Base-by-base conservation (phyloP, 257 asterid species). In the Solanum acaule region DNA sequence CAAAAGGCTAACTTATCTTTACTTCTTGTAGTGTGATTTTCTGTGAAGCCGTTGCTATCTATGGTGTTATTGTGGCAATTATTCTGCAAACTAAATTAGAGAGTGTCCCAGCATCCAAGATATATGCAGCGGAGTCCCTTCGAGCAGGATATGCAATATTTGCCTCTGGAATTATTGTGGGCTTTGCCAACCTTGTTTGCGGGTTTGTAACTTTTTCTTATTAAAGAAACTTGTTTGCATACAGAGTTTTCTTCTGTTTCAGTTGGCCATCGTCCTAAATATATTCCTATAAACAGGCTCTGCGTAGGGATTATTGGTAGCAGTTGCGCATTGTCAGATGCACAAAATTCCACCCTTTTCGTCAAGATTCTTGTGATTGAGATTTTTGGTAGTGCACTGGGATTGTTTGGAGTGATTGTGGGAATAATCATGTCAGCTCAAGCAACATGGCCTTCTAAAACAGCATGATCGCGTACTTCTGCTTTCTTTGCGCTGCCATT, bases 351-450 rank as follows among this genome's bases (percentile, higher is more conserved):
- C 20, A 59, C 96, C 7, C 99, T 97, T 35, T 97, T 97, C 86
- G 99, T 95, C 34, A 97, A 97, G 96, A 97, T 97, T 91, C 96
- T 97, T 65, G 99, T 97, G 78, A 97, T 97, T 68, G 99, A 97
- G 96, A 97, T 97, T 82, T 97, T 97, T 49, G 99, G 99, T 84
- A 97, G 99, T 90, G 99, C 99, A 70, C 94, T 97, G 49, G 99
- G 99, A 46, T 93, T 96, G 82, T 97, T 97, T 76, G 99, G 99
- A 84, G 99, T 97, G 61, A 97, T 97, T 86, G 99, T 96, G 38
- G 98, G 99, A 91, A 97, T 97, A 87, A 97, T 97, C 89, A 97
- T 97, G 99, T 97, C 98, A 25, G 98, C 99, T 82, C 99, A 97
- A 93, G 99, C 99, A 68, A 93, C 98, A 90, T 97, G 99, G 98